Evolutionary conservation across 2,329 filamentous ascomycete genomes (phyloP).

Genomic region (Xylariaceae sp.): DNA sequence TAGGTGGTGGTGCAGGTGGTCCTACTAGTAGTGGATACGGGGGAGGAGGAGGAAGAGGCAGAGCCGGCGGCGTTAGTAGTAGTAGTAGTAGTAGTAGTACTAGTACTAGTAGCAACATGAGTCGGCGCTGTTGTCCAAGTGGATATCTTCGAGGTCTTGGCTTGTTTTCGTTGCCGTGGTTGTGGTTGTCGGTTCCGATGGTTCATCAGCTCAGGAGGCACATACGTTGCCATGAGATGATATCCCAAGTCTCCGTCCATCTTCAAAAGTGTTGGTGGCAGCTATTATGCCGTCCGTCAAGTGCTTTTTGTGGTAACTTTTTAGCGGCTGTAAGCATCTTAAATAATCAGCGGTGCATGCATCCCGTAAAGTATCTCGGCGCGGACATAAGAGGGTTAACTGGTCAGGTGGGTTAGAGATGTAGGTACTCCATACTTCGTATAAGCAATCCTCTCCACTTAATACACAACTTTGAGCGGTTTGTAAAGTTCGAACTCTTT

Average conservation of each 20-base stretch:
- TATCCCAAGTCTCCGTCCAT: conserved; percentile 24
- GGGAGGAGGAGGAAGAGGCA: neutral
- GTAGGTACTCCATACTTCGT: too few relatives aligned
- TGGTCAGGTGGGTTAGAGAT: too few relatives aligned
- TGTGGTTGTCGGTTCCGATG: conserved; percentile 17
- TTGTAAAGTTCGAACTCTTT: too few relatives aligned
- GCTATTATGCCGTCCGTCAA: too few relatives aligned
- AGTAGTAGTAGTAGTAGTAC: too few relatives aligned
- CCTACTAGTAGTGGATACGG: neutral
- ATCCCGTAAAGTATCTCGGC: conserved; percentile 1
- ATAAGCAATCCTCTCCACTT: too few relatives aligned
- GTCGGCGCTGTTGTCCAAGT: conserved; percentile 13
- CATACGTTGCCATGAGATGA: conserved; percentile 20
- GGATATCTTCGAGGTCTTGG: conserved; percentile 22
- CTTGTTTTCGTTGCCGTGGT: conserved; percentile 20
- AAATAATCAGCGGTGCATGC: conserved; percentile 17
- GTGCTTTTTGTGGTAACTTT: conserved; percentile 1
- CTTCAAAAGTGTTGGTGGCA: conserved; percentile 1
- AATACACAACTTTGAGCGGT: too few relatives aligned
- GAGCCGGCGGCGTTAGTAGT: too few relatives aligned
- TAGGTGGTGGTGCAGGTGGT: too few relatives aligned
- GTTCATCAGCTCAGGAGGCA: conserved; percentile 12
- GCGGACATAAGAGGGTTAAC: neutral
- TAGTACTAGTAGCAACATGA: too few relatives aligned
- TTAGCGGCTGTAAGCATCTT: conserved; percentile 9